Conservation (phyloP, 2,329 filamentous ascomycete species). For the Penicillium rolfsii region DNA sequence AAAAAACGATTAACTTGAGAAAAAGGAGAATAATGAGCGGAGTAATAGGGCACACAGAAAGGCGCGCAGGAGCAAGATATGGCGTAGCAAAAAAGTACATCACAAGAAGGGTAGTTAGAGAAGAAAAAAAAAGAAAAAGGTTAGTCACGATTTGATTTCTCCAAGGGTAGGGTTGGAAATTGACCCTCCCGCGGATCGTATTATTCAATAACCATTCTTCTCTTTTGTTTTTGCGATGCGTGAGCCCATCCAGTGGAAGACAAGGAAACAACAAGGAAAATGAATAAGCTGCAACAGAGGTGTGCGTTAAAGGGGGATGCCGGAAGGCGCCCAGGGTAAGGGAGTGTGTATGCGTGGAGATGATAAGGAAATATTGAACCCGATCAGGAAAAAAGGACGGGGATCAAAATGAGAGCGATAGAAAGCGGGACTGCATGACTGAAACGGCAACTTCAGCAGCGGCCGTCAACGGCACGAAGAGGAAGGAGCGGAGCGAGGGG, state of each 20-base stretch:
- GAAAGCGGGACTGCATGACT: conserved; percentile 23
- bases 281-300: conserved; percentile 9
- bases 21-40: conserved; percentile 27
- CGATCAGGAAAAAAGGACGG: background rate
- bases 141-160: conserved; percentile 7
- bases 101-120: conserved; percentile 33
- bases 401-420: conserved; percentile 22
- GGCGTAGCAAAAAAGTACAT: conserved; percentile 35
- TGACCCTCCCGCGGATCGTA: conserved; percentile 25
- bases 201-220: conserved; percentile 29
- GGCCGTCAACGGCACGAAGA: conserved; percentile 28
- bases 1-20: conserved; percentile 25
- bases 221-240: conserved; percentile 28
- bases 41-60: conserved; percentile 37
- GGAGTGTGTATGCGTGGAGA: conserved; percentile 24
- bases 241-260: conserved; percentile 34
- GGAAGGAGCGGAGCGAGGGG: conserved; percentile 9
- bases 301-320: conserved; percentile 22
- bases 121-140: background rate
- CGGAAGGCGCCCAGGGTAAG: conserved; percentile 17
- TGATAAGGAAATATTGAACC: conserved; percentile 24
- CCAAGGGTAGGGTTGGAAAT: conserved; percentile 12
- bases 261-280: conserved; percentile 15
- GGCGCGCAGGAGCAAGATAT: conserved; percentile 33
- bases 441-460: conserved; percentile 10